Conservation (phyloP, 306 rosid genomes). For the Inga oerstediana region DNA sequence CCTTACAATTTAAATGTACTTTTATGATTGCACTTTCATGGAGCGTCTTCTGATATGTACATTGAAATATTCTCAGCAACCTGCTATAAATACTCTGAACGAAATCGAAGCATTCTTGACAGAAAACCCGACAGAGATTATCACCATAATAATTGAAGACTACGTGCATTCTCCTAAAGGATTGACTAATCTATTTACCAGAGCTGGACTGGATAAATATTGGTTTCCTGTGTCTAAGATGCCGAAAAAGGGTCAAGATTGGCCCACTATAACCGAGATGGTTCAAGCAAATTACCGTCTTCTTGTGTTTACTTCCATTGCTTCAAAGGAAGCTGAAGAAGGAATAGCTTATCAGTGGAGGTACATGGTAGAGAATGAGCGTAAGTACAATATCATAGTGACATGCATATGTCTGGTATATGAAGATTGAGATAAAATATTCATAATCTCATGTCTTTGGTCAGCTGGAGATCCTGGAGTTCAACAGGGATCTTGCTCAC, state of each 20-base stretch:
- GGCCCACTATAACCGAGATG: slow-evolving; percentile 92
- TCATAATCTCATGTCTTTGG: slow-evolving; percentile 37
- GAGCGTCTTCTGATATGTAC: slow-evolving; percentile 32
- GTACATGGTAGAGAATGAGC: slow-evolving; percentile 92
- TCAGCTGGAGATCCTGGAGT: slow-evolving; percentile 99
- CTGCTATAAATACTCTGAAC: slow-evolving; percentile 81
- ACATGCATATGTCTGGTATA: slow-evolving; percentile 8
- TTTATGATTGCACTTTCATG: slow-evolving; percentile 13
- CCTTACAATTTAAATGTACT: slow-evolving; percentile 5
- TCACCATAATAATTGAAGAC: slow-evolving; percentile 88
- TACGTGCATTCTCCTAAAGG: slow-evolving; percentile 88
- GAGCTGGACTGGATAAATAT: slow-evolving; percentile 78
- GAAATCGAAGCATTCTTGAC: slow-evolving; percentile 89
- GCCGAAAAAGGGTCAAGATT: slow-evolving; percentile 81
- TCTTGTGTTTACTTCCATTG: slow-evolving; percentile 86
- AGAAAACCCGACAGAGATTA: slow-evolving; percentile 77
- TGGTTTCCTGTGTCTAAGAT: slow-evolving; percentile 88
- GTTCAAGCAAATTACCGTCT: slow-evolving; percentile 79
- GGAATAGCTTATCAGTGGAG: slow-evolving; percentile 97
- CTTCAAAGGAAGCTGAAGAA: slow-evolving; percentile 88
- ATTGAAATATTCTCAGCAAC: slow-evolving; percentile 75
- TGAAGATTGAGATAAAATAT: slow-evolving; percentile 17
- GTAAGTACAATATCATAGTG: slow-evolving; percentile 49
- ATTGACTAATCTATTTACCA: slow-evolving; percentile 64
- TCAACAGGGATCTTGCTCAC: slow-evolving; percentile 70